phyloP scores from a whole-genome alignment of 768 basidiomycete species.

The Grammothele lineata region DNA sequence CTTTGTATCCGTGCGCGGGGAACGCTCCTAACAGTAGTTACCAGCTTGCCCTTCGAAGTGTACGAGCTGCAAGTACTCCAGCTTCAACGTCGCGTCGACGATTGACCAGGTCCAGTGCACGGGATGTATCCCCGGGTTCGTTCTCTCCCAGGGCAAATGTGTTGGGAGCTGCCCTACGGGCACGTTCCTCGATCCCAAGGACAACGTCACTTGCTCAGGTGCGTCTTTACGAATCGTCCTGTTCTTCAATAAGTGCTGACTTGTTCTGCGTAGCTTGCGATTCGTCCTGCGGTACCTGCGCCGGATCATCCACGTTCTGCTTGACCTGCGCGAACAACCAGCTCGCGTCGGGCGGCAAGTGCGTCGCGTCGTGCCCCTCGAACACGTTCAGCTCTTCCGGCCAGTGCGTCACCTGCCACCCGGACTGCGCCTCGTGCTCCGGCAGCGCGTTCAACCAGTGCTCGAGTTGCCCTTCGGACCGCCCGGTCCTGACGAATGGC shows the following conservation, averaged over 20 bases:
- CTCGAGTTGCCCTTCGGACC: constrained; percentile 57
- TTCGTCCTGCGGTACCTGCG: constrained; percentile 70
- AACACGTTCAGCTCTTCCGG: constrained; percentile 63
- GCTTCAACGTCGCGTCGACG: constrained; percentile 66
- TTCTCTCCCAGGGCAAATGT: constrained; percentile 69
- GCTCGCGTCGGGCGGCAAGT: constrained; percentile 69
- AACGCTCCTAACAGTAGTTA: constrained; percentile 4
- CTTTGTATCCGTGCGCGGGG: neutral
- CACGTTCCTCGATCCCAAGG: constrained; percentile 64
- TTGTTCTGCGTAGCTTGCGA: constrained; percentile 48
- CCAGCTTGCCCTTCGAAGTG: constrained; percentile 82
- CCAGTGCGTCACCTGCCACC: constrained; percentile 73
- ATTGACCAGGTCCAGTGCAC: constrained; percentile 67
- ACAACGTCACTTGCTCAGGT: constrained; percentile 75
- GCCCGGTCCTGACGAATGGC: constrained; percentile 71
- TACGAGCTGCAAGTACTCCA: constrained; percentile 69
- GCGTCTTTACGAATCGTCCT: constrained; percentile 25
- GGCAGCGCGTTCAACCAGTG: constrained; percentile 80
- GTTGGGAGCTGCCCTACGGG: constrained; percentile 68
- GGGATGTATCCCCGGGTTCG: constrained; percentile 71
- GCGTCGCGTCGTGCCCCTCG: constrained; percentile 70
- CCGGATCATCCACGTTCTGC: constrained; percentile 64
- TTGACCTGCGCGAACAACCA: constrained; percentile 64
- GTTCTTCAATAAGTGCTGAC: constrained; percentile 6
- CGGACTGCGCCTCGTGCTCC: constrained; percentile 81